A percentile compares a stretch with the other conserved stretches of the same genome.
Evolutionary conservation across 2,329 filamentous ascomycete species (phyloP).

Genomic region (Phialemonium atrogriseum): DNA sequence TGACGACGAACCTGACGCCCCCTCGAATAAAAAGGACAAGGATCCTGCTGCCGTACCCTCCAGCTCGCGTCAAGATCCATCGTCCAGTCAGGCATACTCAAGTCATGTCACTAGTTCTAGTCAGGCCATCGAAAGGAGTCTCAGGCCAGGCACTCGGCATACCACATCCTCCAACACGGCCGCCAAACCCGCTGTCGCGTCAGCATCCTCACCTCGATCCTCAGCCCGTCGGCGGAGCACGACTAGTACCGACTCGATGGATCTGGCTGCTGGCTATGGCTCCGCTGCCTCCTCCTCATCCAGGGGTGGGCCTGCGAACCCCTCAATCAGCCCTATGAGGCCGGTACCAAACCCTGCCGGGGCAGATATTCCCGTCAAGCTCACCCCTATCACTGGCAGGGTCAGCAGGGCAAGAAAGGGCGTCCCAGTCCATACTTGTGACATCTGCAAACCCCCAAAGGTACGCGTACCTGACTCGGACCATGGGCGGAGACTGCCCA

Average conservation of each 20-base stretch:
- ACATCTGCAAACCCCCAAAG: conserved; percentile 43
- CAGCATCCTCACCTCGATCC: conserved; percentile 18
- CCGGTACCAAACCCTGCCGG: conserved; percentile 27
- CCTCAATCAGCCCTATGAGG: conserved; percentile 26
- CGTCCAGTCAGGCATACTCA: conserved; percentile 16
- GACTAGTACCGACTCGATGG: conserved; percentile 42
- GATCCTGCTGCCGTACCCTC: conserved; percentile 28
- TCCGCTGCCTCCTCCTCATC: conserved; percentile 24
- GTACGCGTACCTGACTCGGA: conserved; percentile 20
- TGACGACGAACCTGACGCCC: conserved; percentile 34
- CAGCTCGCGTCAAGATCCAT: conserved; percentile 12
- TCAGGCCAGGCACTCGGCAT: conserved; percentile 11
- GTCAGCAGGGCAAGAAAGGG: conserved; percentile 53
- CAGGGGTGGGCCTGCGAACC: conserved; percentile 16
- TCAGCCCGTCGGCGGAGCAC: conserved; percentile 33
- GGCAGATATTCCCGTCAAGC: conserved; percentile 34
- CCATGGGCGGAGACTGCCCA: not conserved
- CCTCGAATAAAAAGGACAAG: conserved; percentile 36
- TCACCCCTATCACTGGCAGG: conserved; percentile 48
- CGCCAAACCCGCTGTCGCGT: conserved; percentile 14
- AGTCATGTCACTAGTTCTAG: conserved; percentile 31
- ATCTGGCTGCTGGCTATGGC: conserved; percentile 28
- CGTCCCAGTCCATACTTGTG: conserved; percentile 47
- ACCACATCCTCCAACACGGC: conserved; percentile 14
- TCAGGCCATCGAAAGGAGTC: conserved; percentile 15